A percentile compares a stretch with the other conserved stretches of the same genome.
Evolutionary conservation across 176 grass and related monocot species (phyloP).

Genomic region (Triticum aestivum): IWGSC_CS_RefSeq_v2.1 NC_057795.1:155217289-155217788

Average conservation of each 20-base stretch:
- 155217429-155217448: slow-evolving; percentile 93
- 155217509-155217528: slow-evolving; percentile 82
- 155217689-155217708: slow-evolving; percentile 14
- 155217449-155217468: slow-evolving; percentile 91
- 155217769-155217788: slow-evolving; percentile 36
- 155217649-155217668: neutral
- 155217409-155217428: slow-evolving; percentile 97
- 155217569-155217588: slow-evolving; percentile 40
- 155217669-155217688: slow-evolving; percentile 2
- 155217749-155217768: slow-evolving; percentile 18
- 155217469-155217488: slow-evolving; percentile 89
- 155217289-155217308: too few relatives aligned
- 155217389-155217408: slow-evolving; percentile 89
- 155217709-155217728: neutral
- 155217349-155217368: neutral
- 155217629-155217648: neutral
- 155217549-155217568: slow-evolving; percentile 96
- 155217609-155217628: neutral
- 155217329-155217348: too few relatives aligned
- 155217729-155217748: neutral
- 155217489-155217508: slow-evolving; percentile 92
- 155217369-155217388: slow-evolving; percentile 24
- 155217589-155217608: neutral
- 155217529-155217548: slow-evolving; percentile 93
- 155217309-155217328: too few relatives aligned